Evolutionary conservation across 371 early-diverging fungal species (phyloP), one percentile per base, ranked within the genome.

Genomic region (Actinomortierella wolfii): DNA sequence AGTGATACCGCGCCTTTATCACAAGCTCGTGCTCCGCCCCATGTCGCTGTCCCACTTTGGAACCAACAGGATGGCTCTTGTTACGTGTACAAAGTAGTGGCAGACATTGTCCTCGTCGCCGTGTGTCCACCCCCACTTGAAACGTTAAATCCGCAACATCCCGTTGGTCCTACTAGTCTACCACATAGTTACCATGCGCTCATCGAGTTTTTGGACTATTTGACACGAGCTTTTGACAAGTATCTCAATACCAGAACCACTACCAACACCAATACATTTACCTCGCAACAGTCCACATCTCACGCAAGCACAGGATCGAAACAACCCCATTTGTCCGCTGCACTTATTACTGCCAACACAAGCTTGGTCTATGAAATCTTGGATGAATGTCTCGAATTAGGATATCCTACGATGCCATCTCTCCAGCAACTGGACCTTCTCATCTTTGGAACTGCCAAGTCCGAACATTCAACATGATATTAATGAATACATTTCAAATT

Each of bases 301-400:
- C 2, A 11, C 20, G 15, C 47, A 21, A 47, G 21, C 3, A 8
- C 47, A 3, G 21, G 24, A 18, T 24, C 47, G 11, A 34, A 34
- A 8, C 24, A 11, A 20, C 23, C n/a, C 6, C 3, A 7, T 21
- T 50, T 71, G 1, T 56, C 66, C 0, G 66, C 62, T 11, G 59
- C 57, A 9, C 15, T 52, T 7, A 29, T 73, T 0, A 61, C 56
- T 24, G n/a, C 50, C 44, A 73, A 73, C 29, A 52, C 48, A 0
- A 59, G 63, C 2, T 51, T 73, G 17, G 67, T 73, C 0, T 73
- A 73, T 6, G 73, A 73, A 34, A 44, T 73, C 14, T 47, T 73
- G 47, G 73, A 73, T 3, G 73, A 73, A 43, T 66, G 73, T 34
- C 34, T 73, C 66, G 63, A 62, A 18, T 42, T 57, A 14, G 73